phyloP scores from a whole-genome alignment of 306 rosid species.

The Datisca glomerata region DNA sequence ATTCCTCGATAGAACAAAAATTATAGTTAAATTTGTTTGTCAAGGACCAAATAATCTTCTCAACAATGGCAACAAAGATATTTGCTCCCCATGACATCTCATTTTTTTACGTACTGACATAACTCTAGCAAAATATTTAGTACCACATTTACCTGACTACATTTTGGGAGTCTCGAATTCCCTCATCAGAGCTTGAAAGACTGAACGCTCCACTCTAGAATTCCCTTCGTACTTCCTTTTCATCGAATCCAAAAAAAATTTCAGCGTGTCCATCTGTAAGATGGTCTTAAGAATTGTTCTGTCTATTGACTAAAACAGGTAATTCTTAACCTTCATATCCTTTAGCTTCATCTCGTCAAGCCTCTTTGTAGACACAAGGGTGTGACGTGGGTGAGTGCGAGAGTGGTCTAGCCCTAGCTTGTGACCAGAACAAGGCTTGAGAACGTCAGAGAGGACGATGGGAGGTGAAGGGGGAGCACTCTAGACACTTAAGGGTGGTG shows the following conservation, averaged over 20 bases:
- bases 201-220: neutral
- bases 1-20: neutral
- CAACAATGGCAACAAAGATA: neutral
- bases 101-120: neutral
- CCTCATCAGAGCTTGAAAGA: neutral
- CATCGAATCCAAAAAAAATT: neutral
- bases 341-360: too few species aligned
- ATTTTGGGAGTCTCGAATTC: neutral
- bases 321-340: too few species aligned
- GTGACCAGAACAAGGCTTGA: too few species aligned
- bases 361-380: too few species aligned
- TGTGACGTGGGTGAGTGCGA: too few species aligned
- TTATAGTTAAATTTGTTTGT: neutral
- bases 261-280: too few species aligned
- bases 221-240: neutral
- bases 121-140: neutral
- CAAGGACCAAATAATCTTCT: neutral
- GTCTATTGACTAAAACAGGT: too few species aligned
- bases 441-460: too few species aligned
- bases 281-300: too few species aligned
- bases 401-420: too few species aligned
- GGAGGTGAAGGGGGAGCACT: too few species aligned
- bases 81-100: neutral
- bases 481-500: too few species aligned
- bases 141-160: neutral